These are phyloP conservation scores for Claviceps sp. DNA, from an alignment of 2,329 filamentous ascomycete genomes.

Conservation along the genomic window DNA sequence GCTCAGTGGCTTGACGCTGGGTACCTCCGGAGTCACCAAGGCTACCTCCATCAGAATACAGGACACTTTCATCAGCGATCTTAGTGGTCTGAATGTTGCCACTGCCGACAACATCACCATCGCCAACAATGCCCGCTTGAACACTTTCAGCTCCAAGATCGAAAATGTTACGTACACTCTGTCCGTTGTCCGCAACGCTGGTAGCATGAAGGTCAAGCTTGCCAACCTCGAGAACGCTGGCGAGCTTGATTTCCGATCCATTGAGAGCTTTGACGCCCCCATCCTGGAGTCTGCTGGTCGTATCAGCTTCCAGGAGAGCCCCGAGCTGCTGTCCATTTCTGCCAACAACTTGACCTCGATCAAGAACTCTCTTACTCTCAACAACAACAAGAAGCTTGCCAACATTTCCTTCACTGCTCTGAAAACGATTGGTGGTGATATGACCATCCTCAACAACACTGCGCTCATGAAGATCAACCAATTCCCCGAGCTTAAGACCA, in stretches of 20 bases:
- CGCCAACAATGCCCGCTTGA: constrained; percentile 79
- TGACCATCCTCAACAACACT: constrained; percentile 87
- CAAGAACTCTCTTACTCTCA: constrained; percentile 43
- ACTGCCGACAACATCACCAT: constrained; percentile 64
- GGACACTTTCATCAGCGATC: constrained; percentile 70
- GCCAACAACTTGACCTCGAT: constrained; percentile 44
- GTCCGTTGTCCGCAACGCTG: constrained; percentile 69
- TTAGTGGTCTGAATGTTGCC: constrained; percentile 70
- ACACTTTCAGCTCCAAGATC: constrained; percentile 62
- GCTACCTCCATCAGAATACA: constrained; percentile 59
- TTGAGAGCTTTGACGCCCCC: constrained; percentile 60
- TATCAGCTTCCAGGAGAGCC: constrained; percentile 72
- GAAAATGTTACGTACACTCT: constrained; percentile 59
- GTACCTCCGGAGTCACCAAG: constrained; percentile 45
- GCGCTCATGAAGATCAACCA: constrained; percentile 49
- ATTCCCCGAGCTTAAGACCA: constrained; percentile 53
- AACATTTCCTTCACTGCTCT: constrained; percentile 69
- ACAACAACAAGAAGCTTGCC: constrained; percentile 45
- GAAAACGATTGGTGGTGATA: constrained; percentile 58
- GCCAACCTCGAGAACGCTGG: constrained; percentile 55
- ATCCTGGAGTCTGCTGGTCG: constrained; percentile 55
- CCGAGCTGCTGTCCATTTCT: constrained; percentile 54
- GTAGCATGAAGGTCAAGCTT: constrained; percentile 56
- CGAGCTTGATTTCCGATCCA: constrained; percentile 52
- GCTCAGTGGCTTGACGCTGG: constrained; percentile 36